Conservation (phyloP, 805 yeast species). For the Lachancea sp. region DNA sequence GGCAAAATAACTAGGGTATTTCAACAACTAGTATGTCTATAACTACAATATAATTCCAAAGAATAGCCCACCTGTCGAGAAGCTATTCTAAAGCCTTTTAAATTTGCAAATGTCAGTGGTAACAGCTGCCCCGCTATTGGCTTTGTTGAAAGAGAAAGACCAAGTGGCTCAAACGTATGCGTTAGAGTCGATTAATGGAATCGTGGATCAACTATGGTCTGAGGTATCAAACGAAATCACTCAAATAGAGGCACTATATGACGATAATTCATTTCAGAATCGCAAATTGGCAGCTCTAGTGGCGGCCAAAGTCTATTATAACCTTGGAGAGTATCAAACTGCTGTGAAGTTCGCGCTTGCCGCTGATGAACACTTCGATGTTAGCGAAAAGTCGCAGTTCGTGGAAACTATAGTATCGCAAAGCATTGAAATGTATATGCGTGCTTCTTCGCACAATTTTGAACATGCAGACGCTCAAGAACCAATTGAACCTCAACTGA, state of each 20-base stretch:
- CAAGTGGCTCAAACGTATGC: slow-evolving; percentile 74
- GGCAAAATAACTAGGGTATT: slow-evolving; percentile 4
- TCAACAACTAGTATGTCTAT: no score
- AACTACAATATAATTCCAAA: no score
- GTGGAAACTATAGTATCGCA: slow-evolving; percentile 91
- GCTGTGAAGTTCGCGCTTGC: slow-evolving; percentile 84
- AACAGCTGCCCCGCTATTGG: slow-evolving; percentile 87
- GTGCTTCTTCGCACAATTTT: slow-evolving; percentile 47
- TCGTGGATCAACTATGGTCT: slow-evolving; percentile 93
- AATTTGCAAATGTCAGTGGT: slow-evolving; percentile 42
- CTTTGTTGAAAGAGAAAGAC: slow-evolving; percentile 81
- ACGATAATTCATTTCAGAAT: slow-evolving; percentile 70
- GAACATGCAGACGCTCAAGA: slow-evolving; percentile 33
- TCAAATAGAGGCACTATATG: slow-evolving; percentile 86
- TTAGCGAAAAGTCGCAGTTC: slow-evolving; percentile 69
- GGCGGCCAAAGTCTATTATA: slow-evolving; percentile 84
- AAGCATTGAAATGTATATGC: slow-evolving; percentile 79
- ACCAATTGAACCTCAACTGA: slow-evolving; percentile 54
- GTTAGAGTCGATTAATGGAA: slow-evolving; percentile 65
- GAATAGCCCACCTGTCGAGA: neutral
- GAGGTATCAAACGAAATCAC: slow-evolving; percentile 88
- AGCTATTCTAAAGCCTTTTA: neutral
- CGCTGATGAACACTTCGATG: slow-evolving; percentile 74
- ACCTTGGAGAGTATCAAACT: slow-evolving; percentile 87
- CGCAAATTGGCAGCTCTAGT: slow-evolving; percentile 83